Evolutionary conservation across 176 grass and related monocot species (phyloP).

Genomic region (Guadua angustifolia): DNA sequence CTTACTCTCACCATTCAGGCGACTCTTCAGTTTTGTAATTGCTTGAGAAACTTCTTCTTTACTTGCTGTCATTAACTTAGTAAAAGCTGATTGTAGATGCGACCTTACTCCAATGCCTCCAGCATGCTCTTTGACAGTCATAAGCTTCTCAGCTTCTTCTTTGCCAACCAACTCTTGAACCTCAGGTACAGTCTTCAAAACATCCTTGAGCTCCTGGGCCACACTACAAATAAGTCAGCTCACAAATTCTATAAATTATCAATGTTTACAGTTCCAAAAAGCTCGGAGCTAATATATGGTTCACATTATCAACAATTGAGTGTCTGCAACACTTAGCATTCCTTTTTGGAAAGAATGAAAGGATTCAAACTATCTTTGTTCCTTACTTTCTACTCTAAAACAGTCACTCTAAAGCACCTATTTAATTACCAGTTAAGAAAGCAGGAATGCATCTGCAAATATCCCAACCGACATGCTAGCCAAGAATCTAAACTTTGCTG

Average conservation of each 20-base stretch:
- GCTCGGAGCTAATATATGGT: background rate
- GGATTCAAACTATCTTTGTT: background rate
- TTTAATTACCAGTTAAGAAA: background rate
- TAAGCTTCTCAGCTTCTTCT: conserved; percentile 53
- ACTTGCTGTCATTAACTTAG: conserved; percentile 71
- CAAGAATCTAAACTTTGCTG: conserved; percentile 4
- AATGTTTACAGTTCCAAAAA: background rate
- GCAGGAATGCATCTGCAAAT: background rate
- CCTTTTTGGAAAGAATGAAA: background rate
- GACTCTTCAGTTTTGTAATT: conserved; percentile 63
- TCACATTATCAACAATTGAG: background rate
- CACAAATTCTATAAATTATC: background rate
- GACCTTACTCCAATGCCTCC: conserved; percentile 49
- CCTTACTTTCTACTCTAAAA: background rate
- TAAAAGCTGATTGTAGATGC: conserved; percentile 75
- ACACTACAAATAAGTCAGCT: conserved; percentile 34
- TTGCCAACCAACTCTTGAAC: conserved; percentile 65
- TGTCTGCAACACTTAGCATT: background rate
- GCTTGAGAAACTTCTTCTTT: conserved; percentile 61
- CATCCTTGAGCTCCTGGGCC: conserved; percentile 80
- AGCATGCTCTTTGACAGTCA: conserved; percentile 57
- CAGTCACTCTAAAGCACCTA: background rate
- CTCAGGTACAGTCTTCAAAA: conserved; percentile 76
- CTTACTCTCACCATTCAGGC: conserved; percentile 71
- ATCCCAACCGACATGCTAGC: background rate